phyloP scores from a whole-genome alignment of 2,329 filamentous ascomycete species.

The Exophiala sp. region DNA sequence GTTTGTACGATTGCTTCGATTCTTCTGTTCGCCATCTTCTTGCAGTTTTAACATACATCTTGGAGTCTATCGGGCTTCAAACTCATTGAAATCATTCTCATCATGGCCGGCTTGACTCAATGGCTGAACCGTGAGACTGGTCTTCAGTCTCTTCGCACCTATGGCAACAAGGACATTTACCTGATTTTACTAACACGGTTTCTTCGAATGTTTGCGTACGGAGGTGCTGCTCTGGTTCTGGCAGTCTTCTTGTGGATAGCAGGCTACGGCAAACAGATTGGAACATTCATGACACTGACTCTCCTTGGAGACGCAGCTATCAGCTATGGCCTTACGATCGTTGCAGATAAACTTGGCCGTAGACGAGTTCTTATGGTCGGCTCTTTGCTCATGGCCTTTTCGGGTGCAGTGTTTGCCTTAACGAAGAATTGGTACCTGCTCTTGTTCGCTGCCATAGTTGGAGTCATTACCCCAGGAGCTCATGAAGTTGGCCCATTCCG shows the following conservation, averaged over 20 bases:
- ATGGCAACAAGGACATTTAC: constrained; percentile 15
- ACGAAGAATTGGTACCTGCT: constrained; percentile 61
- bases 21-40: too few relatives aligned
- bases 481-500: constrained; percentile 66
- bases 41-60: too few relatives aligned
- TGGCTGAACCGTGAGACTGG: constrained; percentile 14
- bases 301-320: constrained; percentile 59
- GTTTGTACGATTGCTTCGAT: too few relatives aligned
- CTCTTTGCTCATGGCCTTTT: constrained; percentile 54
- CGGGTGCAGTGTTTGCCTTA: constrained; percentile 52
- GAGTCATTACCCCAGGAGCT: constrained; percentile 59
- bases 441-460: constrained; percentile 55
- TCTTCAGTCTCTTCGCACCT: constrained; percentile 9
- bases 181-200: constrained; percentile 31
- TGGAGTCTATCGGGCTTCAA: too few relatives aligned
- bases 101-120: constrained; percentile 9
- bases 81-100: not conserved
- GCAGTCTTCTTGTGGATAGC: constrained; percentile 59
- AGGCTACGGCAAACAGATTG: constrained; percentile 56
- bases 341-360: constrained; percentile 58
- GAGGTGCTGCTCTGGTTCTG: constrained; percentile 57
- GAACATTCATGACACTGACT: constrained; percentile 63
- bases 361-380: constrained; percentile 54
- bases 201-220: constrained; percentile 60
- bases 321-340: constrained; percentile 55